phyloP scores from a whole-genome alignment of 345 rosid genomes.

The Ricinus communis region DNA sequence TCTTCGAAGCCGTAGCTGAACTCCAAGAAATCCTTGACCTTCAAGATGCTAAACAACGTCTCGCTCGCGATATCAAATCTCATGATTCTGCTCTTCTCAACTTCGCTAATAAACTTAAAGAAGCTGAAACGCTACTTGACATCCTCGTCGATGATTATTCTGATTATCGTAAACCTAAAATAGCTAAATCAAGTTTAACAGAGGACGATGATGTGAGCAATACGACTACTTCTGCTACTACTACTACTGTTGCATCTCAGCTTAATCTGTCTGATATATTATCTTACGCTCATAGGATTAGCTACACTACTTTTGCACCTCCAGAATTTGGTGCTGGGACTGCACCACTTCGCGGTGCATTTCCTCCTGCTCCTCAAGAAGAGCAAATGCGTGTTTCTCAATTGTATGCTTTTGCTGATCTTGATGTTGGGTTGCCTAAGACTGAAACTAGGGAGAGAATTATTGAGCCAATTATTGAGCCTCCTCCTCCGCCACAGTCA shows the following conservation, averaged over 20 bases:
- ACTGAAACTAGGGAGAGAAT: constrained; percentile 53
- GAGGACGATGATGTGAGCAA: constrained; percentile 27
- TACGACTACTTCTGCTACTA: too few relatives aligned
- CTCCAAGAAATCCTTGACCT: constrained; percentile 92
- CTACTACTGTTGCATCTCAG: constrained; percentile 80
- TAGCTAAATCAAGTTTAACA: constrained; percentile 27
- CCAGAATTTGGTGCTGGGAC: constrained; percentile 89
- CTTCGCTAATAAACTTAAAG: constrained; percentile 72
- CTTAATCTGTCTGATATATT: constrained; percentile 69
- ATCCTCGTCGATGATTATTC: constrained; percentile 82
- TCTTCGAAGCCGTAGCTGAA: constrained; percentile 86
- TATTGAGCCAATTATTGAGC: constrained; percentile 72
- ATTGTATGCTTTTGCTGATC: constrained; percentile 74
- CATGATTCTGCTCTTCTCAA: constrained; percentile 57
- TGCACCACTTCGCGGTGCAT: constrained; percentile 89
- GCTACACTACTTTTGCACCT: constrained; percentile 94
- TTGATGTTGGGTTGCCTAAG: constrained; percentile 85
- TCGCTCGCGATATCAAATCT: constrained; percentile 59
- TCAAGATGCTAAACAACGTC: constrained; percentile 71
- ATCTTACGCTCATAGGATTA: constrained; percentile 82
- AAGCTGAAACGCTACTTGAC: constrained; percentile 80
- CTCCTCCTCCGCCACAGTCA: constrained; percentile 33
- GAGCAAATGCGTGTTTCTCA: constrained; percentile 97
- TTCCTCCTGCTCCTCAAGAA: constrained; percentile 97
- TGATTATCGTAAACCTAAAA: constrained; percentile 69